phyloP scores from a whole-genome alignment of 345 rosid genomes.

The Melaleuca alternifolia region DNA sequence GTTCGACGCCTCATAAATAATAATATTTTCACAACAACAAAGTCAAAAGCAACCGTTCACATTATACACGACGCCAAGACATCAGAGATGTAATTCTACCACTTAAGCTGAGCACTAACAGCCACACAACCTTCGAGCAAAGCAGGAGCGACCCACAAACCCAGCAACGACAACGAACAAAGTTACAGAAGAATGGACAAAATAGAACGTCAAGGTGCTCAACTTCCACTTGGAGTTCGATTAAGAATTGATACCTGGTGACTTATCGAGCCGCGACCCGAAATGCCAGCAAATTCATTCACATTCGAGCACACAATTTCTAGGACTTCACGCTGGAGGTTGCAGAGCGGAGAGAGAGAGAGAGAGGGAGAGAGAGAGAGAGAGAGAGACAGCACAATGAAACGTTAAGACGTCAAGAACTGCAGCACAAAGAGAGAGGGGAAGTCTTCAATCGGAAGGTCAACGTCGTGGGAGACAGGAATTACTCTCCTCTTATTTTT shows the following conservation, averaged over 20 bases:
- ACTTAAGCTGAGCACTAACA: background rate
- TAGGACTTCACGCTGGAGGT: background rate
- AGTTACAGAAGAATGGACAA: background rate
- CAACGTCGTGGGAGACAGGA: background rate
- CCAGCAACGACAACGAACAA: background rate
- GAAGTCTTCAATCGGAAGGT: background rate
- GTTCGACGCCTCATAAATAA: background rate
- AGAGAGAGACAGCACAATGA: background rate
- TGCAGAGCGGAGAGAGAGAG: background rate
- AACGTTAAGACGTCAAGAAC: background rate
- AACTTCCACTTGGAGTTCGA: background rate
- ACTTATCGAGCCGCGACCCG: background rate
- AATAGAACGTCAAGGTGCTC: background rate
- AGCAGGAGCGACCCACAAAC: background rate
- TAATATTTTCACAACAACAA: background rate
- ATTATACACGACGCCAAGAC: background rate
- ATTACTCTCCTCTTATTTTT: background rate
- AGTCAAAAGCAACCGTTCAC: background rate
- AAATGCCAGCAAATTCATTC: background rate
- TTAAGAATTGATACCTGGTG: background rate
- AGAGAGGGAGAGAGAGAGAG: background rate
- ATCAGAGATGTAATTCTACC: background rate
- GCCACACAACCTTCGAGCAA: background rate
- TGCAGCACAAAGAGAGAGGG: background rate
- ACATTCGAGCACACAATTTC: background rate